These are phyloP conservation scores for Camelina hispida DNA, from an alignment of 345 rosid species.

Conservation along the genomic window DNA sequence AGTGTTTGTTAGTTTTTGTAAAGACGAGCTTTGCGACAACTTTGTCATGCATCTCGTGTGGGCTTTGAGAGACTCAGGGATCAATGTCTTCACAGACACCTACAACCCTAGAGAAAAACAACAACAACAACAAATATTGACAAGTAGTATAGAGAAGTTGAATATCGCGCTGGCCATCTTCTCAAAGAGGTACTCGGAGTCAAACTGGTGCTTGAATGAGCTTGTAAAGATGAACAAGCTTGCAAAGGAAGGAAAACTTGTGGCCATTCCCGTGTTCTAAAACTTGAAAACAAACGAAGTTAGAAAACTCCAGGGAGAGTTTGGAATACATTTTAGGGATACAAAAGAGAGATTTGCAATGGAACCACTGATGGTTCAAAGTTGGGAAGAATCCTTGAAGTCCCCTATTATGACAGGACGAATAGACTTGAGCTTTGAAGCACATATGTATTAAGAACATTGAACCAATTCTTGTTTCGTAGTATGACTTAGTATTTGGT, in stretches of 20 bases:
- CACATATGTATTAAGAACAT: neutral
- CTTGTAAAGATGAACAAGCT: slow-evolving; percentile 8
- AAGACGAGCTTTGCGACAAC: slow-evolving; percentile 10
- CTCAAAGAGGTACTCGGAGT: slow-evolving; percentile 8
- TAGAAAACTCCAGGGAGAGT: slow-evolving; percentile 8
- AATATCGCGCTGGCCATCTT: slow-evolving; percentile 12
- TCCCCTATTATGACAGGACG: neutral
- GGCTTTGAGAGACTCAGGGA: neutral
- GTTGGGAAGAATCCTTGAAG: slow-evolving; percentile 19
- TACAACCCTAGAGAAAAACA: neutral
- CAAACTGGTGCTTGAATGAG: slow-evolving; percentile 18
- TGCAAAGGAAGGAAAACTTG: slow-evolving; percentile 14
- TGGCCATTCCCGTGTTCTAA: slow-evolving; percentile 7
- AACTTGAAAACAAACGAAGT: neutral
- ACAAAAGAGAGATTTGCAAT: neutral
- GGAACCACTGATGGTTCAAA: neutral
- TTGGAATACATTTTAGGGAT: neutral
- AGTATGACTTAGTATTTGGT: slow-evolving; percentile 6
- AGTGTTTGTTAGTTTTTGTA: slow-evolving; percentile 14
- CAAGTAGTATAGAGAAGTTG: neutral
- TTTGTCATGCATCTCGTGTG: slow-evolving; percentile 12
- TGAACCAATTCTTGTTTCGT: neutral
- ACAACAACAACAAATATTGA: neutral
- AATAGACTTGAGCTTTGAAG: neutral
- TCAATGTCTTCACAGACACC: slow-evolving; percentile 4